phyloP scores from a whole-genome alignment of 2,329 filamentous ascomycete genomes.

The Aspergillus ruber region DNA sequence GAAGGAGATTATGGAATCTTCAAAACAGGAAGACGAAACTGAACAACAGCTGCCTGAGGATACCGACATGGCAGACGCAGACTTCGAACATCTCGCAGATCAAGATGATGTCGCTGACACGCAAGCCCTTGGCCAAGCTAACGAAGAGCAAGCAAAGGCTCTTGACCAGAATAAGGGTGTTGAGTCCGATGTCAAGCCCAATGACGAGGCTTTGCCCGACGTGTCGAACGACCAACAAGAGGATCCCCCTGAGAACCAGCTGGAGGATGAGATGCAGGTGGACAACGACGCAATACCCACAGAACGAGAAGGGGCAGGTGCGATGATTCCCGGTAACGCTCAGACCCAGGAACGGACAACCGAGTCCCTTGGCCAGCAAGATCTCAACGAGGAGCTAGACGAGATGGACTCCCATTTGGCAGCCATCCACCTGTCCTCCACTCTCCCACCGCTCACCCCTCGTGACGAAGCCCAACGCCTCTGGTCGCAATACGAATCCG shows the following conservation, averaged over 20 bases:
- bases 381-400: conserved; percentile 39
- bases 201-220: conserved; percentile 56
- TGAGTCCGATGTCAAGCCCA: conserved; percentile 54
- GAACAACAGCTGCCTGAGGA: conserved; percentile 50
- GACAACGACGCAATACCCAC: conserved; percentile 29
- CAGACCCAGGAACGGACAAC: conserved; percentile 22
- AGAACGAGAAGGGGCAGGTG: conserved; percentile 38
- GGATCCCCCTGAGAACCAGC: conserved; percentile 39
- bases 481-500: conserved; percentile 78
- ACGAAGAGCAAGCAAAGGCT: conserved; percentile 76
- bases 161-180: conserved; percentile 87
- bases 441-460: conserved; percentile 38
- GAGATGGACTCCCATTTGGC: conserved; percentile 55
- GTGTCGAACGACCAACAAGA: conserved; percentile 32
- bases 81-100: conserved; percentile 88
- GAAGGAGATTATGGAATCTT: conserved; percentile 65
- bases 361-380: conserved; percentile 32
- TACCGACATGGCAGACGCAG: conserved; percentile 67
- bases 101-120: conserved; percentile 77
- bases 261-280: conserved; percentile 40
- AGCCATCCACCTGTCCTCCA: conserved; percentile 63
- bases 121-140: conserved; percentile 83
- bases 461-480: conserved; percentile 60
- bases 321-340: conserved; percentile 49
- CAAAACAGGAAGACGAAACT: conserved; percentile 46